phyloP scores from a whole-genome alignment of 345 rosid species.

The Eucalyptus cladocalyx region DNA sequence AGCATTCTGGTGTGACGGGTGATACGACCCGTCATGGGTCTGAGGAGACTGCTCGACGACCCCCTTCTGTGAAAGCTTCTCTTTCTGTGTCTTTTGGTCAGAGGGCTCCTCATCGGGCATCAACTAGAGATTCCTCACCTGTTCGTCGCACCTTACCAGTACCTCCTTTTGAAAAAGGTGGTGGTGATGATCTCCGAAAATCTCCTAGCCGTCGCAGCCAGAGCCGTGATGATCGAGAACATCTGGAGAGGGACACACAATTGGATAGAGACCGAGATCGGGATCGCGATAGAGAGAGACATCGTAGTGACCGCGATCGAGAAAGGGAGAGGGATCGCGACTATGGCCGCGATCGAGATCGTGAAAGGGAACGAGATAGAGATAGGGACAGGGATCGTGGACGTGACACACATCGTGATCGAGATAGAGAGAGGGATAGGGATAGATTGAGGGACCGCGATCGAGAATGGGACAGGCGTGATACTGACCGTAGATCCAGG shows the following conservation, averaged over 20 bases:
- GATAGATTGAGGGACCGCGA: slow-evolving; percentile 12
- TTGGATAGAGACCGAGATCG: slow-evolving; percentile 21
- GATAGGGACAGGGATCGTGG: slow-evolving; percentile 7
- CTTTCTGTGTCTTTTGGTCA: slow-evolving; percentile 99
- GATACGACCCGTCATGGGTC: slow-evolving; percentile 68
- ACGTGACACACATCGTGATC: not conserved
- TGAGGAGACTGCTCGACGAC: slow-evolving; percentile 93
- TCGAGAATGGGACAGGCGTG: slow-evolving; percentile 4
- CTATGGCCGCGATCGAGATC: not conserved
- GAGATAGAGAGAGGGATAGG: slow-evolving; percentile 3
- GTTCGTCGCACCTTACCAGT: slow-evolving; percentile 76
- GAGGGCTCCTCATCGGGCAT: slow-evolving; percentile 99
- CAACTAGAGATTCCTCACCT: slow-evolving; percentile 96
- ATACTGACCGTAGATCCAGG: slow-evolving; percentile 8
- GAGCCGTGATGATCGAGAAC: slow-evolving; percentile 72
- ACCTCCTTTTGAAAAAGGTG: slow-evolving; percentile 38
- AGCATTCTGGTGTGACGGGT: slow-evolving; percentile 82
- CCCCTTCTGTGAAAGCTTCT: slow-evolving; percentile 98
- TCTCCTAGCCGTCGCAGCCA: slow-evolving; percentile 57
- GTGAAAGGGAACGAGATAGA: slow-evolving; percentile 11
- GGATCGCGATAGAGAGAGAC: slow-evolving; percentile 16
- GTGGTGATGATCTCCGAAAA: slow-evolving; percentile 32
- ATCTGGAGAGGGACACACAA: slow-evolving; percentile 24
- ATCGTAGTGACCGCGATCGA: slow-evolving; percentile 4
- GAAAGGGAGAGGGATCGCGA: not conserved